A percentile compares a stretch with the other conserved stretches of the same genome.
Conservation (phyloP, 2,329 filamentous ascomycete species). For the Chlorencoelia australis region DNA sequence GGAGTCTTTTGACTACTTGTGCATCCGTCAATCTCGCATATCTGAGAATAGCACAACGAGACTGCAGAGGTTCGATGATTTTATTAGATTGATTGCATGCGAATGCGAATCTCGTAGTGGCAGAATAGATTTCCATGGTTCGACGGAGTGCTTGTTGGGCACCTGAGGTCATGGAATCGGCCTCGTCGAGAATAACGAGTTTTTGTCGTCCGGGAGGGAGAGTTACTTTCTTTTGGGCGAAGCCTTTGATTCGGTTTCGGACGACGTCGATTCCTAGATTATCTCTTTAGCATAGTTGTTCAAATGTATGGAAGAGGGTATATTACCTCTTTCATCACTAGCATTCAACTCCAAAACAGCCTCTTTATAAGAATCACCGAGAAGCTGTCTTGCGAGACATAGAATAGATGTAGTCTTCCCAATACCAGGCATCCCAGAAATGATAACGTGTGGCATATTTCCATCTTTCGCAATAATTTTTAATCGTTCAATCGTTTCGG, state of each 20-base stretch:
- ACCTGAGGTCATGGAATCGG: slow-evolving; percentile 94
- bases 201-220: slow-evolving; percentile 86
- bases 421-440: slow-evolving; percentile 98
- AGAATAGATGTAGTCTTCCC: slow-evolving; percentile 96
- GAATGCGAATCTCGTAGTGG: slow-evolving; percentile 93
- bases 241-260: slow-evolving; percentile 93
- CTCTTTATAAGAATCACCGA: slow-evolving; percentile 93
- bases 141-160: slow-evolving; percentile 89
- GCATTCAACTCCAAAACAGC: slow-evolving; percentile 94
- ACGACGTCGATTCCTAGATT: slow-evolving; percentile 82
- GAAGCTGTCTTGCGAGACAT: slow-evolving; percentile 81
- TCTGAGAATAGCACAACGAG: slow-evolving; percentile 87
- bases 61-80: slow-evolving; percentile 98
- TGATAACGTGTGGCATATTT: slow-evolving; percentile 99
- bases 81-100: slow-evolving; percentile 99
- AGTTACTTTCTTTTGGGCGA: slow-evolving; percentile 98
- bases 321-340: slow-evolving; percentile 78
- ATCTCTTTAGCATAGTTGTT: slow-evolving; percentile 2
- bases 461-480: slow-evolving; percentile 98
- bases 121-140: slow-evolving; percentile 98
- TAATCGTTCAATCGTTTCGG: slow-evolving; percentile 89
- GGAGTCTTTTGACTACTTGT: slow-evolving; percentile 80
- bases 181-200: slow-evolving; percentile 94
- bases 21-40: slow-evolving; percentile 88
- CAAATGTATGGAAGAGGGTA: background rate